phyloP scores from a whole-genome alignment of 345 rosid species.

The Clausena lansium region DNA sequence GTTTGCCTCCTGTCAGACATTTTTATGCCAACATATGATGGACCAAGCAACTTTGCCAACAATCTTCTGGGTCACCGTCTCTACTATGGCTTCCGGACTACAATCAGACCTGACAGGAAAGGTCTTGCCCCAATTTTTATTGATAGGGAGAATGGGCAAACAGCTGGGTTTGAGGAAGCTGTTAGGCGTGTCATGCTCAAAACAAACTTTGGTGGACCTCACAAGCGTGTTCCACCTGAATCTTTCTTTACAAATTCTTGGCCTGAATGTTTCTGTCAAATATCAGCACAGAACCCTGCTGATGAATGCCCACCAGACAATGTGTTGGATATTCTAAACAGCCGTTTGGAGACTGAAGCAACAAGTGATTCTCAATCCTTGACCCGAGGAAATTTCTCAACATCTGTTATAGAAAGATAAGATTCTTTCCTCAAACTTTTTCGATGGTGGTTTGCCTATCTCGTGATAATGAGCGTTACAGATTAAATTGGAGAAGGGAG shows the following conservation, averaged over 20 bases:
- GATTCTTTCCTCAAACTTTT: neutral
- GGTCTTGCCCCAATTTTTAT: slow-evolving; percentile 81
- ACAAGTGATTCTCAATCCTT: slow-evolving; percentile 35
- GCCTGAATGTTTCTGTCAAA: slow-evolving; percentile 97
- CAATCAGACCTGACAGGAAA: slow-evolving; percentile 91
- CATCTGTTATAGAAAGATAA: slow-evolving; percentile 42
- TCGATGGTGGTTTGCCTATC: neutral
- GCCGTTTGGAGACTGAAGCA: slow-evolving; percentile 48
- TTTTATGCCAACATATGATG: slow-evolving; percentile 97
- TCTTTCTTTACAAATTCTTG: slow-evolving; percentile 98
- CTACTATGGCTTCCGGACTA: slow-evolving; percentile 95
- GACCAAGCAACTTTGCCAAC: slow-evolving; percentile 99
- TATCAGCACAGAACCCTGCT: slow-evolving; percentile 54
- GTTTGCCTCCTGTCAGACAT: slow-evolving; percentile 96
- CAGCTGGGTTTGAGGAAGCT: slow-evolving; percentile 73
- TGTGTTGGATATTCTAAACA: slow-evolving; percentile 63
- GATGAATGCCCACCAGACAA: slow-evolving; percentile 91
- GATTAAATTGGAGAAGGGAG: slow-evolving; percentile 16
- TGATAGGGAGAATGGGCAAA: slow-evolving; percentile 66
- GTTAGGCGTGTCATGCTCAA: slow-evolving; percentile 75
- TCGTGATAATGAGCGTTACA: neutral
- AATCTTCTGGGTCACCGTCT: slow-evolving; percentile 98
- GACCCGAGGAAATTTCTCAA: slow-evolving; percentile 41
- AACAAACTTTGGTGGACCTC: slow-evolving; percentile 96
- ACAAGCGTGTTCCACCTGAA: slow-evolving; percentile 78